Conservation (phyloP, 2,329 filamentous ascomycete genomes). For the Pseudogymnoascus verrucosus region DNA sequence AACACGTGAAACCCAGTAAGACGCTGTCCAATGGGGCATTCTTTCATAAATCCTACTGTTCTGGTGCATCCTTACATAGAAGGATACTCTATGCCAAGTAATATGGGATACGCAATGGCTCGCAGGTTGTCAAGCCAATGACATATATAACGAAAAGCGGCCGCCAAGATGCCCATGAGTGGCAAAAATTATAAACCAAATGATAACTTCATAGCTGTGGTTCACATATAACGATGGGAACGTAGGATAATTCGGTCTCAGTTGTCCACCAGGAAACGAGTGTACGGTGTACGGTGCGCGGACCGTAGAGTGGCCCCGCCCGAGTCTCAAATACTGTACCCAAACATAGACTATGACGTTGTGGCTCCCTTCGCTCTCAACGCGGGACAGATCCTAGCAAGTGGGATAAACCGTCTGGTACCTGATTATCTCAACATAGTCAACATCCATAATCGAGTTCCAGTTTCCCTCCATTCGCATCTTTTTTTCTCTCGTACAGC, state of each 20-base stretch:
- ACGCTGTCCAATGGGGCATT: neutral
- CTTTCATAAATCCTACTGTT: neutral
- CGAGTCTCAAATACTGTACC: neutral
- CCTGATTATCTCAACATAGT: constrained; percentile 4
- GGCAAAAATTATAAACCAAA: neutral
- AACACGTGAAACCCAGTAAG: neutral
- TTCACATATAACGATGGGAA: neutral
- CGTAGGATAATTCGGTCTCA: neutral
- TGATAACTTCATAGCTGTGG: neutral
- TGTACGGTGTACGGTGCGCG: neutral
- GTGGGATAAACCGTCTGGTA: neutral
- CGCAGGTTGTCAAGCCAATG: constrained; percentile 1
- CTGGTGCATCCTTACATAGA: neutral
- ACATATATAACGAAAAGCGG: neutral
- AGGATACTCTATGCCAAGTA: neutral
- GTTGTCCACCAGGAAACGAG: neutral
- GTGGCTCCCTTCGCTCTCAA: neutral
- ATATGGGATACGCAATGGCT: neutral
- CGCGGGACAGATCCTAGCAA: neutral
- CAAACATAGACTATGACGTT: constrained; percentile 7
- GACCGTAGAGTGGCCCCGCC: neutral
- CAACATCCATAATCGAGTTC: neutral
- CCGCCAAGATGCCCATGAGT: neutral
- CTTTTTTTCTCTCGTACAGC: neutral
- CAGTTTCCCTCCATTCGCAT: neutral